Evolutionary conservation across 768 basidiomycete species (phyloP).

Genomic region (Gloeostereum incarnatum): DNA sequence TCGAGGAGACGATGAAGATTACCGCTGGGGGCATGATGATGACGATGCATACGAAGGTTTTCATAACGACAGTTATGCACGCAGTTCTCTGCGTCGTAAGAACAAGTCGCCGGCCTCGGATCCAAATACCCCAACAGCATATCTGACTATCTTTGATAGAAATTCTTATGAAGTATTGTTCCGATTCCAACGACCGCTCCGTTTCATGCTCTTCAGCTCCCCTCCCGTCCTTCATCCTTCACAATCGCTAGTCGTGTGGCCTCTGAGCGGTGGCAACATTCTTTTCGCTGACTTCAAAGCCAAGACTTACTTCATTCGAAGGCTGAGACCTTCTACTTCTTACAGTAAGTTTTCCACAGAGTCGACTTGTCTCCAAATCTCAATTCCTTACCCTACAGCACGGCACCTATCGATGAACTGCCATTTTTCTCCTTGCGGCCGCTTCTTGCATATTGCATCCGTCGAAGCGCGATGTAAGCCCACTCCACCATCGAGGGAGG

Average conservation of each 20-base stretch:
- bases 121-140: too few relatives aligned
- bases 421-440: constrained; percentile 15
- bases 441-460: constrained; percentile 15
- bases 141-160: constrained; percentile 8
- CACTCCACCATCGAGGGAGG: neutral
- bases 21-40: neutral
- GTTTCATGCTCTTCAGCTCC: constrained; percentile 15
- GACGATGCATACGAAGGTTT: too few relatives aligned
- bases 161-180: constrained; percentile 10
- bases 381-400: constrained; percentile 7
- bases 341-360: constrained; percentile 13
- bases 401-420: constrained; percentile 16
- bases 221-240: constrained; percentile 17
- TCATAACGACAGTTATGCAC: too few relatives aligned
- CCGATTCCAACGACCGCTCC: constrained; percentile 9
- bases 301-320: constrained; percentile 17
- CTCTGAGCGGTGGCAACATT: constrained; percentile 17
- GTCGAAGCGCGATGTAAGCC: constrained; percentile 13
- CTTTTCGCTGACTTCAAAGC: constrained; percentile 17
- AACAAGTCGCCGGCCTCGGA: too few relatives aligned
- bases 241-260: constrained; percentile 15
- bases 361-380: neutral
- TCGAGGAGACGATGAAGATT: neutral
- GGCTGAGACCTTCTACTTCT: constrained; percentile 15
- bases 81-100: too few relatives aligned